Evolutionary conservation across 441 rosid genomes (phyloP).

Genomic region (Hura crepitans): DNA sequence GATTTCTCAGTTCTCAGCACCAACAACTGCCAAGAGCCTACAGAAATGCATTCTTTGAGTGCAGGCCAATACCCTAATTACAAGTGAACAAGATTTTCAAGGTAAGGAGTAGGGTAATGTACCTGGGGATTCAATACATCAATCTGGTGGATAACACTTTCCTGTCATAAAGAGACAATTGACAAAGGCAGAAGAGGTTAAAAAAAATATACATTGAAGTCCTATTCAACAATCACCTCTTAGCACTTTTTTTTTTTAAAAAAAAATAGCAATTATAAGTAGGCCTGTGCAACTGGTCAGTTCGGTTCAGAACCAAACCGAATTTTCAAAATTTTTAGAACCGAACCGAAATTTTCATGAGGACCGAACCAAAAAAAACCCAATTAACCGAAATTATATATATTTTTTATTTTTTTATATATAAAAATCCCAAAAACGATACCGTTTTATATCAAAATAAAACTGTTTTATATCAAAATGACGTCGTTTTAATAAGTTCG

Average conservation of each 20-base stretch:
- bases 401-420: too few species aligned
- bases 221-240: background rate
- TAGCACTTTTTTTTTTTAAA: background rate
- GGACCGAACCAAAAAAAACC: too few species aligned
- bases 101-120: conserved; percentile 24
- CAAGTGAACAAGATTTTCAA: background rate
- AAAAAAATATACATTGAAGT: background rate
- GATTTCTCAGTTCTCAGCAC: background rate
- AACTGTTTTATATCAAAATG: too few species aligned
- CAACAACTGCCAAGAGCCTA: background rate
- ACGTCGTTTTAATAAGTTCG: too few species aligned
- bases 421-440: too few species aligned
- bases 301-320: too few species aligned
- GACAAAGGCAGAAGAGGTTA: background rate
- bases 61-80: background rate
- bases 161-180: conserved; percentile 38
- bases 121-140: conserved; percentile 93
- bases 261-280: background rate
- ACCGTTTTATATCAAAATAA: too few species aligned
- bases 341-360: too few species aligned
- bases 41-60: background rate
- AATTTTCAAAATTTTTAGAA: too few species aligned
- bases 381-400: too few species aligned
- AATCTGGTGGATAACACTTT: conserved; percentile 51
- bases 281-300: too few species aligned